These are phyloP conservation scores for Aphanocladium album DNA, from an alignment of 2,329 filamentous ascomycete species.

Conservation along the genomic window DNA sequence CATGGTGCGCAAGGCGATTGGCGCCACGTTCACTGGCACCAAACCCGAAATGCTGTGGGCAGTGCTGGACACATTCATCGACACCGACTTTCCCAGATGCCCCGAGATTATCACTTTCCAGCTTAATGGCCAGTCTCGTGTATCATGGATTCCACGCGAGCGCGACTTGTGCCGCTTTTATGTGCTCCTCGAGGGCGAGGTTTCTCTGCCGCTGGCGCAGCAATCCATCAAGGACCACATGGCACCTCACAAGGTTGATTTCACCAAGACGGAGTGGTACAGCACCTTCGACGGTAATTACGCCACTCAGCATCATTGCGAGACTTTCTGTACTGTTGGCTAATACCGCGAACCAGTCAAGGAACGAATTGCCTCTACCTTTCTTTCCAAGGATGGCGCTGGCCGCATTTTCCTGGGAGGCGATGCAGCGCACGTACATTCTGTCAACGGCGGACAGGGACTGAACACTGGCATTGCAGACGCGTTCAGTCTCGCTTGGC, in stretches of 20 bases:
- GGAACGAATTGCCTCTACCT: conserved; percentile 34
- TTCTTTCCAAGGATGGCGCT: conserved; percentile 33
- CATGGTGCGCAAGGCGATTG: conserved; percentile 35
- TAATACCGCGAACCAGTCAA: conserved; percentile 27
- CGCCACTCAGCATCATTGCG: background rate
- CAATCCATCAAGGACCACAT: conserved; percentile 40
- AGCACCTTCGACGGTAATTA: conserved; percentile 42
- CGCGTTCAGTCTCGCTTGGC: conserved; percentile 51
- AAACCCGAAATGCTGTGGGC: conserved; percentile 48
- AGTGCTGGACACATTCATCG: conserved; percentile 43
- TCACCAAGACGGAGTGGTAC: conserved; percentile 43
- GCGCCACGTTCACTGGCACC: conserved; percentile 38
- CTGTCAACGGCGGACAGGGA: conserved; percentile 51
- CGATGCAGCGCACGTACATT: conserved; percentile 54
- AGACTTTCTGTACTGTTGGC: too few species aligned
- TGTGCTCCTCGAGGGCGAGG: conserved; percentile 40
- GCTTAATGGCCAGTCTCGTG: conserved; percentile 38
- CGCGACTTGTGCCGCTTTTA: conserved; percentile 44
- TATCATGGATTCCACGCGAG: conserved; percentile 45
- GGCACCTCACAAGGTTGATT: conserved; percentile 37
- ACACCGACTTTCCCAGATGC: conserved; percentile 43
- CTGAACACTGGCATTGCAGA: conserved; percentile 55
- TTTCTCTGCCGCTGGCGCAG: conserved; percentile 34
- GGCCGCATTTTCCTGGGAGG: conserved; percentile 49
- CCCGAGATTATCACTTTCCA: conserved; percentile 45